phyloP scores from a whole-genome alignment of 192 early-diverging fungal genomes.

The Phlyctochytrium arcticum region DNA sequence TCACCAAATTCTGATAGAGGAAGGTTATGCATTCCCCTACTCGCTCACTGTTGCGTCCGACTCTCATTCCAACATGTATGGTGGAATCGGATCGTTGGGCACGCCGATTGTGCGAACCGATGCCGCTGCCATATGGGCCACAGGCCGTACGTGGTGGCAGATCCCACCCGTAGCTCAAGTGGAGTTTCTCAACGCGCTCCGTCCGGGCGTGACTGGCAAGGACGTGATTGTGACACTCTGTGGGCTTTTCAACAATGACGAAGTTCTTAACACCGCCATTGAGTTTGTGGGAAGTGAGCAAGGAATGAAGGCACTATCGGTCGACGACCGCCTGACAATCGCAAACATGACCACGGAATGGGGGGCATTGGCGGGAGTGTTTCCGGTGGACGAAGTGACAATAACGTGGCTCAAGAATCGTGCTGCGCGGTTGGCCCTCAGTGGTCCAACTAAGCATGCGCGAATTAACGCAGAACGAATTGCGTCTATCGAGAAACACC shows the following conservation, averaged over 20 bases:
- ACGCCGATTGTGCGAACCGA: constrained; percentile 98
- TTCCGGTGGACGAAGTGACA: constrained; percentile 83
- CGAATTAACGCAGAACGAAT: constrained; percentile 43
- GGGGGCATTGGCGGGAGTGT: constrained; percentile 96
- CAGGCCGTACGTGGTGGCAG: constrained; percentile 98
- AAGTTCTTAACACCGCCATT: constrained; percentile 95
- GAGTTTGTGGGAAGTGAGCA: constrained; percentile 83
- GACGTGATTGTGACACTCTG: constrained; percentile 96
- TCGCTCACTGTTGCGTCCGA: constrained; percentile 95
- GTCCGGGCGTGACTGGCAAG: constrained; percentile 88
- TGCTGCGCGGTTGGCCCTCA: constrained; percentile 37
- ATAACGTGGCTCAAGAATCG: constrained; percentile 69
- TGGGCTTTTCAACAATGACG: constrained; percentile 85
- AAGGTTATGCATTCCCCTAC: constrained; percentile 92
- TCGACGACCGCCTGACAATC: constrained; percentile 93
- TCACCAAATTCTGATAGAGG: constrained; percentile 96
- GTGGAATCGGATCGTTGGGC: constrained; percentile 90
- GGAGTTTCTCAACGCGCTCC: constrained; percentile 73
- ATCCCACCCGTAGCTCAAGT: constrained; percentile 92
- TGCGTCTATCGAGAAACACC: constrained; percentile 16
- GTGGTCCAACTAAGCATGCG: constrained; percentile 29
- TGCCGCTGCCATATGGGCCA: constrained; percentile 98
- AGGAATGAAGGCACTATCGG: constrained; percentile 56
- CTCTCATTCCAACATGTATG: constrained; percentile 99
- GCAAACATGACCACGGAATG: constrained; percentile 99